phyloP scores from a whole-genome alignment of 805 yeast species.

The Saturnispora ahearnii region DNA sequence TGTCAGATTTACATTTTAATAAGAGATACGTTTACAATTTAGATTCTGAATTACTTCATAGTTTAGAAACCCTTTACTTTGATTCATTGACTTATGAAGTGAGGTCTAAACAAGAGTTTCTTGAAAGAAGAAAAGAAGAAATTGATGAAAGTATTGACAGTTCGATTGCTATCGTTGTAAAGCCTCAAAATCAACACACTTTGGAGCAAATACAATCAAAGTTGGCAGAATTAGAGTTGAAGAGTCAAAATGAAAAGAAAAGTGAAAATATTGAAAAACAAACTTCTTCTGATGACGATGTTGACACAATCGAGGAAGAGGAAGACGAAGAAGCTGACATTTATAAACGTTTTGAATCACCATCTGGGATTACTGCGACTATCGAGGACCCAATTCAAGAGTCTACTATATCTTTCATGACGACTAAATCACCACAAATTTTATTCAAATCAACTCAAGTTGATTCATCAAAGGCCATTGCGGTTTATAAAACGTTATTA shows the following conservation, averaged over 20 bases:
- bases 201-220: neutral
- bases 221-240: conserved; percentile 4
- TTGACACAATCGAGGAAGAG: neutral
- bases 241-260: neutral
- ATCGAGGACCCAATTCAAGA: conserved; percentile 17
- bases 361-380: neutral
- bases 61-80: conserved; percentile 46
- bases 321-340: conserved; percentile 13
- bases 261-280: neutral
- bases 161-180: conserved; percentile 2
- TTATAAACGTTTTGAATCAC: neutral
- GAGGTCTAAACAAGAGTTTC: conserved; percentile 16
- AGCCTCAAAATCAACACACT: conserved; percentile 11
- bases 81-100: conserved; percentile 38
- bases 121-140: conserved; percentile 14
- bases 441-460: conserved; percentile 43
- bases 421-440: conserved; percentile 64
- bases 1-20: conserved; percentile 7
- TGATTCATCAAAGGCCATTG: conserved; percentile 33
- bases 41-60: conserved; percentile 30
- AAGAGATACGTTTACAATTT: conserved; percentile 46
- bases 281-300: neutral
- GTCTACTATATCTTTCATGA: conserved; percentile 40
- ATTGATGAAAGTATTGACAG: neutral
- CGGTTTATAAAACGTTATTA: conserved; percentile 59